Evolutionary conservation across 1,284 basidiomycete genomes (phyloP).

Genomic region (Ganoderma leucocontextum): DNA sequence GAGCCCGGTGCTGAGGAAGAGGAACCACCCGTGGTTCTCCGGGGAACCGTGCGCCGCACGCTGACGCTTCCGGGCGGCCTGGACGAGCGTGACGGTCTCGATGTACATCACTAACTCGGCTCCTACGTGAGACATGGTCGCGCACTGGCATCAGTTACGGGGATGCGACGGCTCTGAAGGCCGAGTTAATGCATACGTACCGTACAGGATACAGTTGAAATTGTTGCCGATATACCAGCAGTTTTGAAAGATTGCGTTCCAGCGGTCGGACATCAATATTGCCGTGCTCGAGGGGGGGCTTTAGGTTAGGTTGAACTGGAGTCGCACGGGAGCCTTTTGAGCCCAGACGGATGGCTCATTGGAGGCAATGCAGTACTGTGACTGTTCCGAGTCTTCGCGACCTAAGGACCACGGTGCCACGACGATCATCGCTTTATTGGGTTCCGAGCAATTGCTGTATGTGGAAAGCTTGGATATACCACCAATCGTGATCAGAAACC

Average conservation of each 20-base stretch:
- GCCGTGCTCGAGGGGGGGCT: background rate
- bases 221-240: constrained; percentile 12
- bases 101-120: constrained; percentile 28
- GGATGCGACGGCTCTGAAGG: background rate
- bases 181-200: background rate
- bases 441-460: background rate
- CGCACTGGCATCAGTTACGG: background rate
- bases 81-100: constrained; percentile 17
- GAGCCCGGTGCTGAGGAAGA: constrained; percentile 27
- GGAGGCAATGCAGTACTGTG: background rate
- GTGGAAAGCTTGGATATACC: too few species aligned
- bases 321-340: background rate
- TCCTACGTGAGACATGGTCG: background rate
- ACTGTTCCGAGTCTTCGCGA: background rate
- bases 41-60: background rate
- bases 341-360: background rate
- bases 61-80: background rate
- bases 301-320: background rate
- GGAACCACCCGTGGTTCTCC: constrained; percentile 19
- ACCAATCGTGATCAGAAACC: background rate
- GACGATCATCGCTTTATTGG: background rate
- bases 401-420: background rate
- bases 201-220: constrained; percentile 14
- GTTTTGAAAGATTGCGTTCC: constrained; percentile 9
- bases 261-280: background rate